These are phyloP conservation scores for Tremellales sp. DNA, from an alignment of 1,284 basidiomycete species.

Conservation along the genomic window DNA sequence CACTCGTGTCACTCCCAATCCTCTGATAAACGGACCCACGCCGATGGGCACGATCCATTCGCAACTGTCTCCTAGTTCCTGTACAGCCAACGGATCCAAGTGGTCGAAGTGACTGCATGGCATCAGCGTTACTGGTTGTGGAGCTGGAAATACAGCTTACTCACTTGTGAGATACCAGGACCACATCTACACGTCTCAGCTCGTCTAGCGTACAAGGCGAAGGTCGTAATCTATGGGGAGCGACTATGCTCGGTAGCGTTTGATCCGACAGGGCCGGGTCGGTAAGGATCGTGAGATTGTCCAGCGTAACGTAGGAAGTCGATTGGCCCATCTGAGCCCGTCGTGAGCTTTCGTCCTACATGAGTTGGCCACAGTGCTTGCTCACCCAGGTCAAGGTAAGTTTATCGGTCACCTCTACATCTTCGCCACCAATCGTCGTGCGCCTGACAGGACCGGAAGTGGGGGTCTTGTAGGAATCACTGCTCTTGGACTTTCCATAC, in stretches of 20 bases:
- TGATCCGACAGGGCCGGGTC: conserved; percentile 52
- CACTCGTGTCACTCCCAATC: conserved; percentile 42
- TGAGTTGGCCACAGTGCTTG: too few species aligned
- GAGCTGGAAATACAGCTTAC: conserved; percentile 12
- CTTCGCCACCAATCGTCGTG: conserved; percentile 20
- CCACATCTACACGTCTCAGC: conserved; percentile 48
- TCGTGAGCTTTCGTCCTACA: too few species aligned
- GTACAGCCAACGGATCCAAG: conserved; percentile 43
- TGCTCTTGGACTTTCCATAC: conserved; percentile 12
- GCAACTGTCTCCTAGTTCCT: conserved; percentile 43
- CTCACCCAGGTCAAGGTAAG: conserved; percentile 43
- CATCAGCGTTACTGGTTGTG: too few species aligned
- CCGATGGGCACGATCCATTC: conserved; percentile 46
- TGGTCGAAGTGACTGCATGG: conserved; percentile 44
- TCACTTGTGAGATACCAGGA: conserved; percentile 52
- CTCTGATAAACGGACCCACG: conserved; percentile 37
- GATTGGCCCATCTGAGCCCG: conserved; percentile 48
- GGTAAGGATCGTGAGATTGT: conserved; percentile 52
- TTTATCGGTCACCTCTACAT: conserved; percentile 42
- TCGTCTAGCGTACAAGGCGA: conserved; percentile 49
- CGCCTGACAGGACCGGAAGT: conserved; percentile 6
- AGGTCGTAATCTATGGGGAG: conserved; percentile 48
- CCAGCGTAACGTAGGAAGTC: conserved; percentile 50
- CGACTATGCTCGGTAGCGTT: conserved; percentile 47
- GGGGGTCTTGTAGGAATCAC: conserved; percentile 12